Evolutionary conservation across 352 stramenopile genomes (phyloP), one percentile per base, ranked within the genome.

Genomic region (Phytophthora hibernalis): DNA sequence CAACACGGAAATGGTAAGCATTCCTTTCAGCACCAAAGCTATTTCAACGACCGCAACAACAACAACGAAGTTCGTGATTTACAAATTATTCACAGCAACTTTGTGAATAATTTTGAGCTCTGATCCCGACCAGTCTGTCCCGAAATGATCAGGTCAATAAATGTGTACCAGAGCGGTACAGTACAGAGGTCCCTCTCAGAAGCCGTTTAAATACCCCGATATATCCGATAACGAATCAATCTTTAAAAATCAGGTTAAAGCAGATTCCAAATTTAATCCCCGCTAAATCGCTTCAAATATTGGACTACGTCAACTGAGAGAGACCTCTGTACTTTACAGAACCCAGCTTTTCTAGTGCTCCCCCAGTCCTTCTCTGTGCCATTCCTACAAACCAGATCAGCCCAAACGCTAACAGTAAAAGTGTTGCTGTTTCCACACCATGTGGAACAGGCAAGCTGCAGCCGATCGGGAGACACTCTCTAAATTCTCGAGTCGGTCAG

Each of bases 261-360:
- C n/a, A n/a, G n/a, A n/a, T n/a, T n/a, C n/a, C n/a, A n/a, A n/a
- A n/a, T n/a, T n/a, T n/a, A n/a, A n/a, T n/a, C n/a, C n/a, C n/a
- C n/a, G n/a, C n/a, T n/a, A n/a, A n/a, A n/a, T n/a, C n/a, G n/a
- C n/a, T n/a, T n/a, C n/a, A n/a, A n/a, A n/a, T n/a, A n/a, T n/a
- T n/a, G n/a, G n/a, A n/a, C n/a, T n/a, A n/a, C n/a, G n/a, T n/a
- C n/a, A n/a, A n/a, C n/a, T n/a, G n/a, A n/a, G n/a, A n/a, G n/a
- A n/a, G n/a, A n/a, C n/a, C n/a, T n/a, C n/a, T n/a, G n/a, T n/a
- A n/a, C n/a, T n/a, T n/a, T n/a, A n/a, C n/a, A 33, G 21, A 56
- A n/a, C 61, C 45, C 61, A 70, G 66, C 60, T 74, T 74, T 74
- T 70, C 61, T 74, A 61, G 31, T 26, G 48, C 54, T 74, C 60